Percentiles rank a stretch among this genome's conserved stretches.
Conservation (phyloP, 2,329 filamentous ascomycete genomes). For the Tolypocladium inflatum region DNA sequence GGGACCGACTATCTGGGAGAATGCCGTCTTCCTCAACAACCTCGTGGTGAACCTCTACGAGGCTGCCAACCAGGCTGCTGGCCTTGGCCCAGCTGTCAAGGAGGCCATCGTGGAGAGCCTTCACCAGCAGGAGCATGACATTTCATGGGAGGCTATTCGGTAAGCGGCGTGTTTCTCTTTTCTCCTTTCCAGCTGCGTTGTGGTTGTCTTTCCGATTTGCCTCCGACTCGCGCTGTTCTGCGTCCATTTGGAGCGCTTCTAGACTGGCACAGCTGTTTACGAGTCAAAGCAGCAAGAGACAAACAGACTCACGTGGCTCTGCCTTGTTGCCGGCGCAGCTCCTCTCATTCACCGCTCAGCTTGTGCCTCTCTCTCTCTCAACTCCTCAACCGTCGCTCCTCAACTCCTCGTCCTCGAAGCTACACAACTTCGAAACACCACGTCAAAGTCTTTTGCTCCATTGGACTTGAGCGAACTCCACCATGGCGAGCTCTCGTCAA, state of each 20-base stretch:
- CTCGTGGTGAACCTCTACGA: slow-evolving; percentile 23
- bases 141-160: slow-evolving; percentile 37
- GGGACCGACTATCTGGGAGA: slow-evolving; percentile 18
- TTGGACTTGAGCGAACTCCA: background rate
- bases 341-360: background rate
- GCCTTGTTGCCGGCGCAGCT: background rate
- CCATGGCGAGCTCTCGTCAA: slow-evolving; percentile 17
- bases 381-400: background rate
- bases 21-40: slow-evolving; percentile 21
- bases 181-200: slow-evolving; percentile 2
- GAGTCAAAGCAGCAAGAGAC: background rate
- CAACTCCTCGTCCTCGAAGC: background rate
- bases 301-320: background rate
- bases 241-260: background rate
- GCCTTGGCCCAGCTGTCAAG: slow-evolving; percentile 17
- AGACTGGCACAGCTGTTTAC: background rate
- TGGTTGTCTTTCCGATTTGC: background rate
- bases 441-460: background rate
- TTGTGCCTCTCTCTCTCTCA: background rate
- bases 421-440: too few species aligned
- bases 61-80: slow-evolving; percentile 13
- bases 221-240: background rate
- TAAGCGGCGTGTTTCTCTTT: slow-evolving; percentile 14
- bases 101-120: slow-evolving; percentile 22
- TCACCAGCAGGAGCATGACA: slow-evolving; percentile 18